Evolutionary conservation across 2,329 filamentous ascomycete genomes (phyloP).

Genomic region (Leptographium galeiforme): DNA sequence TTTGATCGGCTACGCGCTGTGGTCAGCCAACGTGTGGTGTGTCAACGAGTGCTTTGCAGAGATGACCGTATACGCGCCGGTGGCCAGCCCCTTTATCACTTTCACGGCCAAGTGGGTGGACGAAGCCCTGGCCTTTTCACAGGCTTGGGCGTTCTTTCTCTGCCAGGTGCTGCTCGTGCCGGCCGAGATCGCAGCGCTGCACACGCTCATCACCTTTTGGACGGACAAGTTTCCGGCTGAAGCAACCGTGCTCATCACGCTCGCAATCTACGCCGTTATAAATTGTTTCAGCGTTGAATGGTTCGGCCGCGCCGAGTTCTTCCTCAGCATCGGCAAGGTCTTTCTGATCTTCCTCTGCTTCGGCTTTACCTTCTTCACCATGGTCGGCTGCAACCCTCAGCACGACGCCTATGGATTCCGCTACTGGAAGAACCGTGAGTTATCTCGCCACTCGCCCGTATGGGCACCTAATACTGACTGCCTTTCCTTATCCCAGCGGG

Average conservation of each 20-base stretch:
- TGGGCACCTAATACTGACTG: not conserved
- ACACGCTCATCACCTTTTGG: constrained; percentile 48
- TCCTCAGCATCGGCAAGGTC: constrained; percentile 24
- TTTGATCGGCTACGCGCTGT: constrained; percentile 45
- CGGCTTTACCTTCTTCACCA: constrained; percentile 32
- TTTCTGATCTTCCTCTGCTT: constrained; percentile 35
- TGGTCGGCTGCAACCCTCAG: constrained; percentile 22
- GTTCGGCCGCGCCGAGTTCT: constrained; percentile 9
- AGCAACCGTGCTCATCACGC: not conserved
- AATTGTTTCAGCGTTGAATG: constrained; percentile 2
- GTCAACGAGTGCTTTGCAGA: constrained; percentile 47
- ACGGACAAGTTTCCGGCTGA: constrained; percentile 21
- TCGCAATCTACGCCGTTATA: not conserved
- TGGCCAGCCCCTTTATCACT: constrained; percentile 65
- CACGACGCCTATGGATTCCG: constrained; percentile 4
- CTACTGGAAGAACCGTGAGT: constrained; percentile 19
- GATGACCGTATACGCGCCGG: constrained; percentile 65
- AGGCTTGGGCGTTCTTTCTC: constrained; percentile 37
- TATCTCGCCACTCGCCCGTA: too few species aligned
- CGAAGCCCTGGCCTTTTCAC: constrained; percentile 29
- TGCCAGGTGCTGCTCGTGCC: constrained; percentile 31
- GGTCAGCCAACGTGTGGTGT: constrained; percentile 41
- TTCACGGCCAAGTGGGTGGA: constrained; percentile 35
- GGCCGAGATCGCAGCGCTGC: constrained; percentile 40
- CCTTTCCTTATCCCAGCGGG: constrained; percentile 7